Evolutionary conservation across 2,329 filamentous ascomycete genomes (phyloP).

Genomic region (Akanthomyces lecanii): DNA sequence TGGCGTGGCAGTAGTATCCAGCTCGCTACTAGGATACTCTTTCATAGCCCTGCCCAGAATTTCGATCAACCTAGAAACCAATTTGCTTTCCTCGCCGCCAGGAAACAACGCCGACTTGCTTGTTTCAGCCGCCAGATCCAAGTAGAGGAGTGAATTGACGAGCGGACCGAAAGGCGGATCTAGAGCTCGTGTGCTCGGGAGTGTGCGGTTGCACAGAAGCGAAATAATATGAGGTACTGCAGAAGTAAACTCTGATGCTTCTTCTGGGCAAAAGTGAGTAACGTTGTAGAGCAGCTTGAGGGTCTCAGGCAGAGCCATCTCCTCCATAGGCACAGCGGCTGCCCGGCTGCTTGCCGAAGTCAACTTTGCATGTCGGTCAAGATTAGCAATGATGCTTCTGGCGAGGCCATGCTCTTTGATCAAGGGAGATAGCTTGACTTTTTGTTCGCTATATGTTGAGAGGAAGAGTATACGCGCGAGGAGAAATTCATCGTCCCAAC

Average conservation of each 20-base stretch:
- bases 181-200: conserved; percentile 61
- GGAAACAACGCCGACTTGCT: conserved; percentile 62
- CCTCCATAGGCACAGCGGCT: conserved; percentile 57
- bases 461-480: conserved; percentile 43
- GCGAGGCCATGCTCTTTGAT: conserved; percentile 38
- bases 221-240: conserved; percentile 67
- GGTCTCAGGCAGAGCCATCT: conserved; percentile 78
- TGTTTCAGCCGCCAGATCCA: conserved; percentile 60
- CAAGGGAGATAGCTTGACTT: conserved; percentile 46
- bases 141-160: conserved; percentile 76
- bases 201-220: conserved; percentile 58
- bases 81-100: conserved; percentile 51
- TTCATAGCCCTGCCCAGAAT: conserved; percentile 65
- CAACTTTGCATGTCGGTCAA: conserved; percentile 62
- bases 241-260: conserved; percentile 57
- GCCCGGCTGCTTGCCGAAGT: conserved; percentile 29
- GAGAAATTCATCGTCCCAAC: conserved; percentile 81
- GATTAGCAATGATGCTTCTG: conserved; percentile 63
- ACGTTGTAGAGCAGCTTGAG: conserved; percentile 88
- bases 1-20: conserved; percentile 68
- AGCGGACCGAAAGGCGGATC: conserved; percentile 67
- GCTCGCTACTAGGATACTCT: conserved; percentile 60
- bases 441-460: conserved; percentile 45
- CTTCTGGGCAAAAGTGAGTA: conserved; percentile 65
- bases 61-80: conserved; percentile 62